Evolutionary conservation across 2,329 filamentous ascomycete species (phyloP), one percentile per base, ranked within the genome.

Genomic region (Lachnellula suecica): DNA sequence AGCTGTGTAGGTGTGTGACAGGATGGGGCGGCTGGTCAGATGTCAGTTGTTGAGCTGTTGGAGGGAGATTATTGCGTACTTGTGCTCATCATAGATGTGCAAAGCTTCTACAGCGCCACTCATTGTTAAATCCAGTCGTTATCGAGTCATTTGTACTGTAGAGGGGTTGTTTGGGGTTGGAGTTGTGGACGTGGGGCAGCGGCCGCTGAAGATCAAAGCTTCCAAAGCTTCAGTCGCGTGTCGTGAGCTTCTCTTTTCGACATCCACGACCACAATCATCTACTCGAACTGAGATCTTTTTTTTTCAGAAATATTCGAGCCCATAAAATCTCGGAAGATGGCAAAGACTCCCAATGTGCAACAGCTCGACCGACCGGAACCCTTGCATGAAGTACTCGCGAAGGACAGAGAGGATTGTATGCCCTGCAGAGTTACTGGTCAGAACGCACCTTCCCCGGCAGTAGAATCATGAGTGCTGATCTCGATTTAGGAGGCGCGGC

Each of bases 11-110:
- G 84, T 85, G 72, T 97, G 93, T 61, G 93, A 89, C 66, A 99
- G 83, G 63, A 97, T 83, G 60, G 88, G 84, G 65, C 83, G 87
- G 73, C 92, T 96, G 61, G 31, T 35, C 34, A 29, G 42, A 27
- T 13, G 41, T 60, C 51, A 71, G 68, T 63, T 31, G 31, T 15
- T 51, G 7, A 34, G 24, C 37, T 46, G 17, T 25, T 15, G n/a
- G 44, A 52, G 51, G 38, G 27, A 47, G 65, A 35, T 43, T 35
- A 38, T 52, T 55, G 49, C 81, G 67, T 76, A 96, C 92, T 92
- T 91, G 74, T 92, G 85, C 77, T 97, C 92, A 82, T 97, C 92
- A 72, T 89, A 97, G 70, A 99, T 91, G 77, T 97, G 93, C 67
- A 99, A 79, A 69, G 93, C 94, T 78, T 97, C 93, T 68, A 99